These are phyloP conservation scores for Sicyos edulis DNA, from an alignment of 306 rosid species.

Conservation along the genomic window DNA sequence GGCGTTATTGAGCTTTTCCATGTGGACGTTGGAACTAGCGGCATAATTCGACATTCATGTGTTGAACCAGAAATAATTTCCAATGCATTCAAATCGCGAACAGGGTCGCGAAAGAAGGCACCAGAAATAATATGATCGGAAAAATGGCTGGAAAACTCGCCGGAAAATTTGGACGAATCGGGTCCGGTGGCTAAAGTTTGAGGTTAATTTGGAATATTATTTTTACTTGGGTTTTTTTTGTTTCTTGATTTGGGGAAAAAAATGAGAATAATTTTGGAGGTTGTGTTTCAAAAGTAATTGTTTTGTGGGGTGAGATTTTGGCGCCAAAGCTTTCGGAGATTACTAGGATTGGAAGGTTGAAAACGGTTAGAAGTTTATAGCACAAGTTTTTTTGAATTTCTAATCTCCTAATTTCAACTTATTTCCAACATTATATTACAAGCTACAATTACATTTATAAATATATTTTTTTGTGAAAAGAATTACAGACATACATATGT, in stretches of 20 bases:
- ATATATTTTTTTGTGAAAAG: no score
- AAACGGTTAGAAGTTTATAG: slow-evolving; percentile 12
- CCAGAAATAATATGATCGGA: neutral
- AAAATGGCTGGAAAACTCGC: neutral
- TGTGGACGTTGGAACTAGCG: slow-evolving; percentile 27
- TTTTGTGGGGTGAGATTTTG: slow-evolving; percentile 53
- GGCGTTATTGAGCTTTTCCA: slow-evolving; percentile 32
- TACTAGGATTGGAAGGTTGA: slow-evolving; percentile 21
- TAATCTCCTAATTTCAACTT: slow-evolving; percentile 5
- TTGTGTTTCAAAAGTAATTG: neutral
- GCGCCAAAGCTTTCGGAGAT: slow-evolving; percentile 68
- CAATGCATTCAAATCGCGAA: slow-evolving; percentile 20
- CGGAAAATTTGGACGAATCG: neutral
- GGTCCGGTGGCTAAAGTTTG: no score
- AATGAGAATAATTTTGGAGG: neutral
- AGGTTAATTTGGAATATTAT: no score
- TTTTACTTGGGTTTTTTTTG: no score
- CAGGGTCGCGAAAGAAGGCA: slow-evolving; percentile 11
- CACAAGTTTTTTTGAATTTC: neutral
- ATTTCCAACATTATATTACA: neutral
- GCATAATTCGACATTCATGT: slow-evolving; percentile 45
- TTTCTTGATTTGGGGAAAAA: neutral
- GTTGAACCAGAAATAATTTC: neutral
- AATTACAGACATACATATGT: no score
- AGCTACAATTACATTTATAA: neutral